Conservation (phyloP, 495 filamentous ascomycete species). For the Podospora pseudopauciseta region DNA sequence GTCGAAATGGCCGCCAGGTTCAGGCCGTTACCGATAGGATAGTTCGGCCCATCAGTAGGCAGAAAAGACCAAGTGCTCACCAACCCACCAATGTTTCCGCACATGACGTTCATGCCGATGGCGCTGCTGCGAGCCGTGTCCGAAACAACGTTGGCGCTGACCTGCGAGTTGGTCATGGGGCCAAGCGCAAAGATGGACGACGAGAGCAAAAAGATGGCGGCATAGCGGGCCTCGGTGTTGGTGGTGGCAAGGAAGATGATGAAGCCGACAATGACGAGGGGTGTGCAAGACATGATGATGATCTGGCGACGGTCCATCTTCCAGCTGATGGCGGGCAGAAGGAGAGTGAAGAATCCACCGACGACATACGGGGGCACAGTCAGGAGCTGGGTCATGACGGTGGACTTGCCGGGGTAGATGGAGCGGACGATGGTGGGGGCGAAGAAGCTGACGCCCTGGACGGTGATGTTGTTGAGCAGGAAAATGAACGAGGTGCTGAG, state of each 20-base stretch:
- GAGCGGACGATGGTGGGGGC: constrained; percentile 65
- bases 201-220: constrained; percentile 67
- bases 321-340: constrained; percentile 60
- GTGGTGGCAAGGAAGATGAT: constrained; percentile 64
- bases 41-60: constrained; percentile 61
- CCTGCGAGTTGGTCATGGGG: constrained; percentile 62
- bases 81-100: constrained; percentile 68
- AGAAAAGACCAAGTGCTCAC: constrained; percentile 70
- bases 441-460: constrained; percentile 75
- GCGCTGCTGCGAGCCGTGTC: constrained; percentile 64
- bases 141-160: constrained; percentile 65
- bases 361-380: constrained; percentile 71
- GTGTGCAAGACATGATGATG: constrained; percentile 56
- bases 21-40: constrained; percentile 68
- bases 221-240: constrained; percentile 56
- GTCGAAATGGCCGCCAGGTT: constrained; percentile 61
- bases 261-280: constrained; percentile 64
- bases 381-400: constrained; percentile 51
- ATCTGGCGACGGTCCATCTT: constrained; percentile 56
- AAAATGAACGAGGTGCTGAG: constrained; percentile 60
- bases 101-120: constrained; percentile 61
- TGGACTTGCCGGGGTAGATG: constrained; percentile 58
- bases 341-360: constrained; percentile 62
- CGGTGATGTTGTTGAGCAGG: constrained; percentile 68
- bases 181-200: constrained; percentile 65